A percentile compares a stretch with the other conserved stretches of the same genome.
Evolutionary conservation across 805 yeast genomes (phyloP).

Genomic region (Starmera caribaea): DNA sequence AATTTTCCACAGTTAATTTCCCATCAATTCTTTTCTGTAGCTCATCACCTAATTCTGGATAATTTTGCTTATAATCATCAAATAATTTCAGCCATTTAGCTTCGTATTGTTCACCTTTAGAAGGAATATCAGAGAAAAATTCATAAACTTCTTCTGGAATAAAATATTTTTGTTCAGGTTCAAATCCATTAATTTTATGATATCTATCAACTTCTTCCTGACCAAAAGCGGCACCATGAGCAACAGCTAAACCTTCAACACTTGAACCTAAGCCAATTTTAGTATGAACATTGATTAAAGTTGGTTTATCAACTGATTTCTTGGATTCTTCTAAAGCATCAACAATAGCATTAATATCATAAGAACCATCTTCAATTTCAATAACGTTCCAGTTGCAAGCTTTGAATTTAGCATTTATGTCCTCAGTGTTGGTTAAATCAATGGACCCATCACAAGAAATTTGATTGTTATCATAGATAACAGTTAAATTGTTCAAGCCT

Average conservation of each 20-base stretch:
- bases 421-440: conserved; percentile 24
- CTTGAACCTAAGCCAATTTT: conserved; percentile 25
- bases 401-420: conserved; percentile 22
- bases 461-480: conserved; percentile 29
- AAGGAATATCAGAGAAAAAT: conserved; percentile 17
- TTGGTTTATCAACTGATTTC: conserved; percentile 21
- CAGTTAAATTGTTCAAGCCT: conserved; percentile 24
- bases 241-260: conserved; percentile 21
- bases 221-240: conserved; percentile 29
- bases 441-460: conserved; percentile 28
- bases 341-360: conserved; percentile 21
- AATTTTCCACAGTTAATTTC: conserved; percentile 15
- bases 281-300: conserved; percentile 25
- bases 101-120: conserved; percentile 16
- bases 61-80: conserved; percentile 11
- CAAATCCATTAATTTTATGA: conserved; percentile 14
- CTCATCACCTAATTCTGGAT: conserved; percentile 21
- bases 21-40: conserved; percentile 19
- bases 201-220: conserved; percentile 19
- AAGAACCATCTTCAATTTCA: conserved; percentile 24
- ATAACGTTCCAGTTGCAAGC: conserved; percentile 29
- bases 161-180: conserved; percentile 12
- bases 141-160: conserved; percentile 21
- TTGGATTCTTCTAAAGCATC: conserved; percentile 26
- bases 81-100: conserved; percentile 19